Evolutionary conservation across 148 eudicot species (phyloP).

Genomic region (Persicaria tinctoria): DNA sequence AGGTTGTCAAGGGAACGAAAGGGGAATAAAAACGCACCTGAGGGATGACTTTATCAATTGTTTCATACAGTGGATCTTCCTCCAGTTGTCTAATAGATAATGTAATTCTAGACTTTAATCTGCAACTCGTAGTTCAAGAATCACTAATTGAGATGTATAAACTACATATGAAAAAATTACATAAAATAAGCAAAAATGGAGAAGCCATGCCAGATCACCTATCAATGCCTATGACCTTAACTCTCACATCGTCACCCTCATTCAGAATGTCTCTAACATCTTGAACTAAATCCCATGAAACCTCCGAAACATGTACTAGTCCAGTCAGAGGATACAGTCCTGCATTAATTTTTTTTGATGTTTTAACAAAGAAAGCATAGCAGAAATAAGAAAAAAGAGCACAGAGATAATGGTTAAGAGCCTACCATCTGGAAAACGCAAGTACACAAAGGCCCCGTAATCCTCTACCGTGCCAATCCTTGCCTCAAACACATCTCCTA

Average conservation of each 20-base stretch:
- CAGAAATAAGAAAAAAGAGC: neutral
- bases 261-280: constrained; percentile 72
- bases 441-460: constrained; percentile 85
- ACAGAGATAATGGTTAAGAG: neutral
- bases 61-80: constrained; percentile 93
- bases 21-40: constrained; percentile 38
- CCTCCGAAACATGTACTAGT: constrained; percentile 90
- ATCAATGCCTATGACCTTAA: constrained; percentile 59
- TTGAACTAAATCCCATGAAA: constrained; percentile 93
- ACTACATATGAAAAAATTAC: neutral
- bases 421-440: constrained; percentile 79
- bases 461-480: constrained; percentile 72
- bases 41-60: constrained; percentile 87
- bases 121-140: constrained; percentile 18
- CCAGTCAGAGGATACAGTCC: constrained; percentile 84
- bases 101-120: constrained; percentile 64
- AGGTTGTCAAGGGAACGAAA: neutral
- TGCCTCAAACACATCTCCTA: constrained; percentile 68
- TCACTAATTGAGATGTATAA: neutral
- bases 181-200: neutral
- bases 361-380: constrained; percentile 3
- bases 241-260: constrained; percentile 73
- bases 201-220: constrained; percentile 35
- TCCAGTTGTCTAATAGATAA: constrained; percentile 88
- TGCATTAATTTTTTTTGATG: constrained; percentile 29